These are phyloP conservation scores for Penicillium italicum DNA, from an alignment of 2,329 filamentous ascomycete species.

Conservation along the genomic window DNA sequence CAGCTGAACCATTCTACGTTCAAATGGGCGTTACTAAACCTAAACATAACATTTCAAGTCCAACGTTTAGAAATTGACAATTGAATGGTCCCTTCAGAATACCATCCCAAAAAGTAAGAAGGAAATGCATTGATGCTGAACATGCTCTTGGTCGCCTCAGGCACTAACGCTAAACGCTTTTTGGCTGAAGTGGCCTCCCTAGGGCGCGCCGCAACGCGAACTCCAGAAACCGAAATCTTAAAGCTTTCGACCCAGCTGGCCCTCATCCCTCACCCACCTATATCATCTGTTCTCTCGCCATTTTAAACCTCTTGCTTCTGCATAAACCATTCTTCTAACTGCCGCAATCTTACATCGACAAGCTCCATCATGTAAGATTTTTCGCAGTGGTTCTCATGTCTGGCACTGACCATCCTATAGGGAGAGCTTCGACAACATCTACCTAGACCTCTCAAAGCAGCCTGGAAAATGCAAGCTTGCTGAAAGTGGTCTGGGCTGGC, in stretches of 20 bases:
- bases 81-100: not conserved
- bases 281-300: not conserved
- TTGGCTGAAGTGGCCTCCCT: constrained; percentile 22
- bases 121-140: not conserved
- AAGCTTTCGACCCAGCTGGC: constrained; percentile 11
- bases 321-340: not conserved
- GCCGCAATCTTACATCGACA: constrained; percentile 13
- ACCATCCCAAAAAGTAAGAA: not conserved
- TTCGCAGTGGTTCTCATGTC: not conserved
- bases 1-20: not conserved
- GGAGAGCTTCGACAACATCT: constrained; percentile 97
- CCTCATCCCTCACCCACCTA: not conserved
- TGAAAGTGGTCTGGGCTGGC: constrained; percentile 93
- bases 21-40: not conserved
- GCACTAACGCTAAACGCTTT: constrained; percentile 15
- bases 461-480: constrained; percentile 91
- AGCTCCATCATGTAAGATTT: constrained; percentile 36
- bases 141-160: constrained; percentile 3
- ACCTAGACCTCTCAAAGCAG: constrained; percentile 90
- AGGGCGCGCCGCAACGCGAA: constrained; percentile 24
- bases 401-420: constrained; percentile 36
- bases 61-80: too few relatives aligned
- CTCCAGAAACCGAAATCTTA: constrained; percentile 20
- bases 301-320: not conserved
- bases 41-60: too few relatives aligned